Base-by-base conservation (phyloP, 2,329 filamentous ascomycete species). In the Diplodia mutila region DNA sequence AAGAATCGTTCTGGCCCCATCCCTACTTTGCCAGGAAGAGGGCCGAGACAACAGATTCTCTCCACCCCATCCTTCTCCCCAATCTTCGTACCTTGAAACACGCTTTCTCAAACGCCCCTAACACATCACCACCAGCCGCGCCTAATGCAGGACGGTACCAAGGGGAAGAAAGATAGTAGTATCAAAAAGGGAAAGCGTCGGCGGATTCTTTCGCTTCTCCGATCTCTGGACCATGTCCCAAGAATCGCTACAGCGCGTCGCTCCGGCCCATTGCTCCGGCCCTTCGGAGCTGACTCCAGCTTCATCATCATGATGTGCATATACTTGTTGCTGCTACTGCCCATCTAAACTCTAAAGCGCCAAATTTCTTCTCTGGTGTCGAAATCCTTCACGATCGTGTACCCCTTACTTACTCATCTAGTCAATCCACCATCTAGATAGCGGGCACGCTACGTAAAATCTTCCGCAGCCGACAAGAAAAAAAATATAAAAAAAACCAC, bases 81-180 rank as follows among this genome's bases (percentile, higher is more conserved):
- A n/a, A n/a, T 8, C n/a, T n/a, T 55, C 53, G 32, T 55, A 21
- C 53, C 53, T 23, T 34, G 53, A 55, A 55, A 55, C 53, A 59
- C 54, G 18, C 51, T 54, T 54, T 54, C 51, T 29, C 51, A 46
- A 46, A 46, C 53, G 21, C 53, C 29, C 53, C 51, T 29, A 29
- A 57, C n/a, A n/a, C 54, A 57, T 29, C 32, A 25, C 32, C n/a
- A 23, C 34, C 21, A n/a, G 37, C 32, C 21, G 16, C 39, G 11
- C 21, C n/a, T 39, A 59, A 46, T 59, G 23, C 21, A n/a, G 18
- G 49, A 27, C 23, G 49, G 49, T 52, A 27, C 21, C 49, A 46
- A n/a, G 23, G 39, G 37, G 34, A 25, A 54, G 27, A 5, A 34
- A 8, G 4, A 27, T 34, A n/a, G 18, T 7, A 32, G 27, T 11